Percentiles rank a stretch among this genome's conserved stretches.
phyloP scores from a whole-genome alignment of 208 protist species.

The Balamuthia mandrillaris region DNA sequence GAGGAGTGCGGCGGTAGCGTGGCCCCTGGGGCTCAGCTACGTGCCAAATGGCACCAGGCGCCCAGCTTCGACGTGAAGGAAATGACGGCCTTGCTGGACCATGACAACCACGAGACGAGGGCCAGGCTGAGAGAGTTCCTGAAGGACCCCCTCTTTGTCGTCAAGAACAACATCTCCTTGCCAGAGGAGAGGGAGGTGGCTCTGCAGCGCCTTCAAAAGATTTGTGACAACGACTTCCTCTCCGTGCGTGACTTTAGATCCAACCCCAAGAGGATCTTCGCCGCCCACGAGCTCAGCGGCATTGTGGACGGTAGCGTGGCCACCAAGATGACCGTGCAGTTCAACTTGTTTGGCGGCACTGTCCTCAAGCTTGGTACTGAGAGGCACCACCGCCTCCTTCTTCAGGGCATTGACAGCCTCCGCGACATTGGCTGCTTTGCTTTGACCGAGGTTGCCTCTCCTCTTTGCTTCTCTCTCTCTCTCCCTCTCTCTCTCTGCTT shows the following conservation, averaged over 20 bases:
- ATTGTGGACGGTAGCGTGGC: slow-evolving; percentile 56
- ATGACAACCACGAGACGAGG: slow-evolving; percentile 43
- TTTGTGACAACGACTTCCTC: slow-evolving; percentile 47
- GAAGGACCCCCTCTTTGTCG: slow-evolving; percentile 13
- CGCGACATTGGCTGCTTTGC: slow-evolving; percentile 65
- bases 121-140: not conserved
- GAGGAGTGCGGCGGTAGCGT: no score
- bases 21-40: not conserved
- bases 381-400: slow-evolving; percentile 59
- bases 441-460: slow-evolving; percentile 47
- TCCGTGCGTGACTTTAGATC: slow-evolving; percentile 55
- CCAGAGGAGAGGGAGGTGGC: slow-evolving; percentile 41
- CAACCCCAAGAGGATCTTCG: slow-evolving; percentile 60
- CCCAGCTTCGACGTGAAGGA: not conserved
- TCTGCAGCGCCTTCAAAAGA: slow-evolving; percentile 46
- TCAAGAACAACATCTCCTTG: slow-evolving; percentile 31
- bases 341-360: slow-evolving; percentile 75
- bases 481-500: not conserved
- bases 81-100: slow-evolving; percentile 5
- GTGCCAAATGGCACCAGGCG: not conserved
- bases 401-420: slow-evolving; percentile 67
- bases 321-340: slow-evolving; percentile 71
- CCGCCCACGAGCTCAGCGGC: slow-evolving; percentile 54
- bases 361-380: slow-evolving; percentile 74
- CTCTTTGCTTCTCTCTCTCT: not conserved